Base-by-base conservation (phyloP, 1,284 basidiomycete species). In the Ustilago curta region DNA sequence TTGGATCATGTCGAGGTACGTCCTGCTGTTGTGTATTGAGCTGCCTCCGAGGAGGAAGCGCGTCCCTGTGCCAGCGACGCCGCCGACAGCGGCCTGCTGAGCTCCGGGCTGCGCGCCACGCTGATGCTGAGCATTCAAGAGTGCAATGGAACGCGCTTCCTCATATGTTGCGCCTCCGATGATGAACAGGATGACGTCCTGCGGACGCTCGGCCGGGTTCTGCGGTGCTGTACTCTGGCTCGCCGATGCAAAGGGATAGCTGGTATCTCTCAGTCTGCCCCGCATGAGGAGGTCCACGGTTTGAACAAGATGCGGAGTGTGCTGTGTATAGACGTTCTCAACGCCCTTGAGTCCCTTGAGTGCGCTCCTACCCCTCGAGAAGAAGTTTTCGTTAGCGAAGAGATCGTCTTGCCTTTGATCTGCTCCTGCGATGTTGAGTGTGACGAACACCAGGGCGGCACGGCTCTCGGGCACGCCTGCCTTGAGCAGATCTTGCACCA, bases 291-390 rank as follows among this genome's bases (percentile, higher is more conserved):
- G 89, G 82, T 99, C 97, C 21, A 99, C 86, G 6, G 96, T 99
- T 82, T 97, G 91, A 0, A 92, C 90, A 3, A 99, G 87, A 85
- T 97, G 95, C 9, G 97, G 97, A 16, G 91, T 92, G 82, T 99
- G 97, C 82, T 99, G 97, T 59, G 95, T 99, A 84, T 98, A 99
- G 8, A 99, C 96, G 81, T 99, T 99, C 85, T 99, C 97, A 7
- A 99, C 97, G 8, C 97, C 97, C 88, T 97, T 97, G 59, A 99
- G 87, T 1, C 97, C 97, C 84, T 97, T 97, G 70, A 99, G 86
- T 0, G 96, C 97, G 37, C 92, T 94, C 68, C 94, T 92, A 7
- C 97, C 97, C 82, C 96, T 92, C 1, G 94, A 94, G 74, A 99
- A 91, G 61, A 99, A 88, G 44, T 95, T 95, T 84, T 97, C 95